A percentile compares a stretch with the other conserved stretches of the same genome.
phyloP scores from a whole-genome alignment of 2,329 filamentous ascomycete species.

The Ophiostoma himal-ulmi region DNA sequence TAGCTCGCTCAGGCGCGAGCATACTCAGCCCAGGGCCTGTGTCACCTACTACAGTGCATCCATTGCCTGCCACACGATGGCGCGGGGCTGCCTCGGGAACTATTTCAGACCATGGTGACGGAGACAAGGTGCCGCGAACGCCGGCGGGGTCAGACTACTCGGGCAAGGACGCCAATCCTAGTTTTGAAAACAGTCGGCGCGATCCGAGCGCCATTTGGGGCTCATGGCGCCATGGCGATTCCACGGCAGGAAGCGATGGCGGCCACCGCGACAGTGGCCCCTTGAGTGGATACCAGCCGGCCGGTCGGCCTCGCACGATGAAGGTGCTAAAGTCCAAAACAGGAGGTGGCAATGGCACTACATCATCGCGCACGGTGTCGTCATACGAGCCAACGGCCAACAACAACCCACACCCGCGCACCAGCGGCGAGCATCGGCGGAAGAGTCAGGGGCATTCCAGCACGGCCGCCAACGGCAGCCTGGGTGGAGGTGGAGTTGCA shows the following conservation, averaged over 20 bases:
- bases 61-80: conserved; percentile 34
- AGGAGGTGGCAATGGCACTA: conserved; percentile 35
- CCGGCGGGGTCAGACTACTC: conserved; percentile 28
- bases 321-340: conserved; percentile 83
- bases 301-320: conserved; percentile 66
- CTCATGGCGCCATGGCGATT: conserved; percentile 60
- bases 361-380: conserved; percentile 45
- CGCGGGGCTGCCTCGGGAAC: conserved; percentile 32
- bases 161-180: conserved; percentile 29
- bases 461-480: conserved; percentile 16
- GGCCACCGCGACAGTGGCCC: conserved; percentile 47
- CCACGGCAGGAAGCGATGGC: conserved; percentile 47
- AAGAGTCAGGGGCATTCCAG: conserved; percentile 43
- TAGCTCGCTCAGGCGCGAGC: not conserved
- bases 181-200: conserved; percentile 34
- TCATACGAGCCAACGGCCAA: conserved; percentile 42
- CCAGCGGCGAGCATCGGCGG: conserved; percentile 46
- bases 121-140: conserved; percentile 36
- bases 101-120: conserved; percentile 43
- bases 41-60: conserved; percentile 37
- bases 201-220: conserved; percentile 58
- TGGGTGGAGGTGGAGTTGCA: conserved; percentile 9
- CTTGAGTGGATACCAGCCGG: conserved; percentile 64
- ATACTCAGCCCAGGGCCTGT: conserved; percentile 30
- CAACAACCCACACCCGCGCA: conserved; percentile 36